Evolutionary conservation across 352 stramenopile species (phyloP).

Genomic region (Aphanomyces stellatus): DNA sequence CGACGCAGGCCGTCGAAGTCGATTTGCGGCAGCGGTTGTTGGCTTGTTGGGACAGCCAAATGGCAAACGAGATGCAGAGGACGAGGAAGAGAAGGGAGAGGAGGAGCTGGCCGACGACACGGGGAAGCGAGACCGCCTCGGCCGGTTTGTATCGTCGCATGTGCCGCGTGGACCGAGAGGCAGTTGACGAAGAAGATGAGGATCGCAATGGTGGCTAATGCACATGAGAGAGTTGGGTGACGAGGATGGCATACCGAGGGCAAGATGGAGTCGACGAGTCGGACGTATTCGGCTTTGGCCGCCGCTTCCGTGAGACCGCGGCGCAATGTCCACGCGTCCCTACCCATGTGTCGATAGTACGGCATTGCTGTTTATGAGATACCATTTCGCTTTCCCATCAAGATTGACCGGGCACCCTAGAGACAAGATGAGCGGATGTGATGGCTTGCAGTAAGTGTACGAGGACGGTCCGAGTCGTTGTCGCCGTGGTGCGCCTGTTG

Average conservation of each 20-base stretch:
- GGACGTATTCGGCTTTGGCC: conserved; percentile 6
- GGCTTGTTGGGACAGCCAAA: background rate
- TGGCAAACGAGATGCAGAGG: background rate
- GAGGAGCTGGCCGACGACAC: background rate
- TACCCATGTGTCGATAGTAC: background rate
- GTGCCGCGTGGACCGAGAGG: background rate
- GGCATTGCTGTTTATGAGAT: background rate
- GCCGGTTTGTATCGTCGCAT: background rate
- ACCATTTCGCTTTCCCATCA: conserved; percentile 20
- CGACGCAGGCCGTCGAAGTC: background rate
- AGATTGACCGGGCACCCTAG: conserved; percentile 18
- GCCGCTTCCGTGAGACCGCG: background rate
- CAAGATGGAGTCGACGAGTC: conserved; percentile 13
- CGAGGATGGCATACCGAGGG: no score
- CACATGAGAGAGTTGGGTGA: background rate
- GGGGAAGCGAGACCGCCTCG: background rate
- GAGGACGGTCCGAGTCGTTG: conserved; percentile 13
- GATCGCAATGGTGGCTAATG: background rate
- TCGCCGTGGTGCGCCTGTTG: conserved; percentile 14
- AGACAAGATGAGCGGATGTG: background rate
- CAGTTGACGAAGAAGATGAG: background rate
- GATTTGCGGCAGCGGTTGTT: background rate
- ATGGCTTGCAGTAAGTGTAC: background rate
- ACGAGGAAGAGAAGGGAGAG: background rate
- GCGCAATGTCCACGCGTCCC: conserved; percentile 14